Evolutionary conservation across 257 asterid species (phyloP).

Genomic region (Galeopsis tetrahit): DNA sequence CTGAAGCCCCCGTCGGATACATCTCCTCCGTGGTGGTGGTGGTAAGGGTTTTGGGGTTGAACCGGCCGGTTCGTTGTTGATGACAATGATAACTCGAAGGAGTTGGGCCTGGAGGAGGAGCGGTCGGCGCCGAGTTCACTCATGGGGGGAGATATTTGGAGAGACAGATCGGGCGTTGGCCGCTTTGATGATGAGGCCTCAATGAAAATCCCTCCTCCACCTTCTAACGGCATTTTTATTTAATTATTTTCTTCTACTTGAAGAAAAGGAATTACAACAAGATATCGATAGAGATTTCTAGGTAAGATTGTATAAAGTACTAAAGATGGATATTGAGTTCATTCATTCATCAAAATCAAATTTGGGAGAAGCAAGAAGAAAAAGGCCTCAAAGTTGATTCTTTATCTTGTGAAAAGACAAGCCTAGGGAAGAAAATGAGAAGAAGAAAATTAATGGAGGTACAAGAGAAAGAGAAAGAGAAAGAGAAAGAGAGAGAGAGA

Average conservation of each 20-base stretch:
- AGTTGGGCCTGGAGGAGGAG: not conserved
- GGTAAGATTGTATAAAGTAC: slow-evolving; percentile 24
- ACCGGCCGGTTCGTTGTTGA: slow-evolving; percentile 38
- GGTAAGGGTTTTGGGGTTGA: slow-evolving; percentile 60
- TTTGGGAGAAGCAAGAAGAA: slow-evolving; percentile 21
- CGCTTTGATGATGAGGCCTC: slow-evolving; percentile 46
- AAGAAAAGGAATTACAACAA: not conserved
- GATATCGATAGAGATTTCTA: slow-evolving; percentile 24
- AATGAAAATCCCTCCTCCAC: slow-evolving; percentile 56
- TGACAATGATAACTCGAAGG: slow-evolving; percentile 64
- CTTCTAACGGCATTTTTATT: slow-evolving; percentile 56
- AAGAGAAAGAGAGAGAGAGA: slow-evolving; percentile 34
- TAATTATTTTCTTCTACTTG: not conserved
- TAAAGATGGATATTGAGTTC: not conserved
- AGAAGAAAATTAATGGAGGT: not conserved
- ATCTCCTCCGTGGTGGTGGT: slow-evolving; percentile 48
- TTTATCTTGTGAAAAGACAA: slow-evolving; percentile 22
- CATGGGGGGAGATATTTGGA: slow-evolving; percentile 67
- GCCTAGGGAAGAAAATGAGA: not conserved
- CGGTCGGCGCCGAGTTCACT: too few relatives aligned
- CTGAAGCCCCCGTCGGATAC: slow-evolving; percentile 52
- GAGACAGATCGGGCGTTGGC: slow-evolving; percentile 83
- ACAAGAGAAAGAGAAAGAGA: slow-evolving; percentile 14
- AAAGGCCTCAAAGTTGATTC: slow-evolving; percentile 3
- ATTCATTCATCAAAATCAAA: slow-evolving; percentile 25